Percentiles rank a stretch among this genome's conserved stretches.
Conservation (phyloP, 2,329 filamentous ascomycete species). For the Penicillium sp. region DNA sequence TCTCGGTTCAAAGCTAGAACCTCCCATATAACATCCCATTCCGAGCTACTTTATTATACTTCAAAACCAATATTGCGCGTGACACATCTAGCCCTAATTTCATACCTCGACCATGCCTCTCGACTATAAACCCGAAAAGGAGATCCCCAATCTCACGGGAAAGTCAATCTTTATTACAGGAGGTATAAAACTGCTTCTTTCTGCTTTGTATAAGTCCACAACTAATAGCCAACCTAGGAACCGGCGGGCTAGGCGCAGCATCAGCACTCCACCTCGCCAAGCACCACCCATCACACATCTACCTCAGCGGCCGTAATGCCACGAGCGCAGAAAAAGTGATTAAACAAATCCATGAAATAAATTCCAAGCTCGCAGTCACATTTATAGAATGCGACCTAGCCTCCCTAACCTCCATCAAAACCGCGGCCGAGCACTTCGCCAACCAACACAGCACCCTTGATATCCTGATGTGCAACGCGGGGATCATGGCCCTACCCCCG, state of each 20-base stretch:
- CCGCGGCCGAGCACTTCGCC: constrained; percentile 41
- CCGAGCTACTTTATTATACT: not conserved
- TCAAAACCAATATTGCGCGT: not conserved
- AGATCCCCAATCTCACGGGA: constrained; percentile 39
- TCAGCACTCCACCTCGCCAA: constrained; percentile 40
- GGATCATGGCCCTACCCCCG: constrained; percentile 43
- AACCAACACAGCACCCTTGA: constrained; percentile 39
- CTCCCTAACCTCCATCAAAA: constrained; percentile 44
- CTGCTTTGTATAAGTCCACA: not conserved
- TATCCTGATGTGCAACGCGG: constrained; percentile 49
- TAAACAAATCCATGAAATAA: constrained; percentile 33
- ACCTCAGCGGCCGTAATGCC: constrained; percentile 35
- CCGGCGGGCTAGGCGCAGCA: constrained; percentile 46
- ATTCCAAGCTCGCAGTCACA: constrained; percentile 24
- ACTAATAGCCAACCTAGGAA: constrained; percentile 8
- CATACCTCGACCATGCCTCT: not conserved
- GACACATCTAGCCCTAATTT: not conserved
- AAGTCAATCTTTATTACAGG: constrained; percentile 51
- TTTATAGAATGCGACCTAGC: constrained; percentile 48
- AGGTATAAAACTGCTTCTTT: constrained; percentile 23
- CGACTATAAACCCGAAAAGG: constrained; percentile 30
- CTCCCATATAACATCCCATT: no score
- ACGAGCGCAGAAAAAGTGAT: constrained; percentile 35
- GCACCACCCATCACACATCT: constrained; percentile 39
- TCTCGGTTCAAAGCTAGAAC: no score